Percentiles rank a stretch among this genome's conserved stretches.
phyloP scores from a whole-genome alignment of 257 asterid species.

The Misopates orontium region DNA sequence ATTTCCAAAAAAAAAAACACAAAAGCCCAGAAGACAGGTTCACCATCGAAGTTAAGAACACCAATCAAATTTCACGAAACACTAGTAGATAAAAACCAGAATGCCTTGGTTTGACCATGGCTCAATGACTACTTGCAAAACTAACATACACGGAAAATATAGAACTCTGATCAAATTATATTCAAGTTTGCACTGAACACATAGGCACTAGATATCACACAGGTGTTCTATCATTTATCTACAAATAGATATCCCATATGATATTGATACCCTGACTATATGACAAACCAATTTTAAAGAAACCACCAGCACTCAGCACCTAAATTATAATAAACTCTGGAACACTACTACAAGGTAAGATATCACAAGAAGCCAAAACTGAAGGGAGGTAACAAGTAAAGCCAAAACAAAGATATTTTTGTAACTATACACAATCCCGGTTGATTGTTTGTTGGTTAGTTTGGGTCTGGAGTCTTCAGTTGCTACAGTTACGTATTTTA shows the following conservation, averaged over 20 bases:
- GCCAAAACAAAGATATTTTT: background rate
- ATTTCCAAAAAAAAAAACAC: constrained; percentile 12
- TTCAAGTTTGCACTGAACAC: background rate
- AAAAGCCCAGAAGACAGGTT: background rate
- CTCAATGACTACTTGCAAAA: constrained; percentile 4
- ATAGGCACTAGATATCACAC: constrained; percentile 5
- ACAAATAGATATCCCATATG: background rate
- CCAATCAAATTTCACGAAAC: constrained; percentile 12
- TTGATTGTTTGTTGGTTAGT: no score
- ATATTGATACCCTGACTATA: constrained; percentile 16
- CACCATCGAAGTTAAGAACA: background rate
- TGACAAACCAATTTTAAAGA: constrained; percentile 12
- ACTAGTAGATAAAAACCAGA: constrained; percentile 1
- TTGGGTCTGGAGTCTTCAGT: background rate
- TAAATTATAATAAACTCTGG: background rate
- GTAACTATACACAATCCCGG: background rate
- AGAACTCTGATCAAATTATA: background rate
- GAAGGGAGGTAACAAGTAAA: background rate
- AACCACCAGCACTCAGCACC: constrained; percentile 10
- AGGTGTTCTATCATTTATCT: constrained; percentile 6
- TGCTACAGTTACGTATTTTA: background rate
- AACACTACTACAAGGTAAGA: background rate
- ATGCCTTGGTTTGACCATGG: background rate
- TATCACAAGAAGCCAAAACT: background rate
- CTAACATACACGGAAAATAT: constrained; percentile 5